Base-by-base conservation (phyloP, 352 stramenopile genomes). In the Phytophthora lateralis region DNA sequence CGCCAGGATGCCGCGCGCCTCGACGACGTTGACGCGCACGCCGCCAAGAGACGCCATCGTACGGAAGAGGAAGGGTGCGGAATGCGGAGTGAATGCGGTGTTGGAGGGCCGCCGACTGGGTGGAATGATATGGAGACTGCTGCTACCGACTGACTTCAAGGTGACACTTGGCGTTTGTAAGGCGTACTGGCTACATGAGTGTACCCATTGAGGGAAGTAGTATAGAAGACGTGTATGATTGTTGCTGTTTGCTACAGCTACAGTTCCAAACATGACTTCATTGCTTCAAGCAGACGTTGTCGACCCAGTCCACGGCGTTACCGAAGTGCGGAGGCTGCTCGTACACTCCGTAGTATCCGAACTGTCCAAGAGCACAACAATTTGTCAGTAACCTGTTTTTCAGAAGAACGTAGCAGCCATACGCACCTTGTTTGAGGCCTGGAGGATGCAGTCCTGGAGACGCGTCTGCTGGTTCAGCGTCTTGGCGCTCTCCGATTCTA, bases 1-100 rank as follows among this genome's bases (percentile, higher is more conserved):
- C 27, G 86, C 82, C 24, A 91, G 66, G 49, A 95, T 82, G 34
- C 71, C 75, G 17, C 78, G 76, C 39, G 86, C 86, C 64, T 87
- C 71, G 12, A 78, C 65, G 60, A 96, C 78, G 57, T 72, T 72
- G 39, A 91, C 74, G 29, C 48, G 65, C 37, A 76, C 47, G 39
- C 63, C 63, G 21, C 55, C 56, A 3, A 57, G 38, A 60, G 60
- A 71, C 10, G 64, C 60, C 69, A 77, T 77, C 7, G 53, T 8
- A 18, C 29, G 29, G 4, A 37, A 2, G 30, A 12, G 30, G 30
- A 15, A 37, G 30, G 9, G 8, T 30, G 26, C 26, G 26, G 26
- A 30, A 30, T 30, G 26, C 26, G 26, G 26, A 3, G 21, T 24
- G 29, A 37, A 37, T 37, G 10, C 30, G 30, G 6, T 30, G 26